Base-by-base conservation (phyloP, 225 moss, liverwort and hornwort species). In the Pseudisothecium myosuroides region DNA sequence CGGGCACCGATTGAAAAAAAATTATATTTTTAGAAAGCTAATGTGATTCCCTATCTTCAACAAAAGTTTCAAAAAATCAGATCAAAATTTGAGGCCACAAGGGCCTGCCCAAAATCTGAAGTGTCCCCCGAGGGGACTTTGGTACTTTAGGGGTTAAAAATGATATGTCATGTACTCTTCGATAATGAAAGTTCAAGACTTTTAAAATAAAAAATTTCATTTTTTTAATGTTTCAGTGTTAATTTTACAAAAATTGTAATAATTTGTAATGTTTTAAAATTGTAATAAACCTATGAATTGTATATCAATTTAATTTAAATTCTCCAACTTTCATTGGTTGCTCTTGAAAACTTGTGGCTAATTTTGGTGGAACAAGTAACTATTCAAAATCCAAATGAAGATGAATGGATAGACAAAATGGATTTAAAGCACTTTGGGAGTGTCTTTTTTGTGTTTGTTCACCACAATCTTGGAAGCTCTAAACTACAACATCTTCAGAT, bases 381-480 rank as follows among this genome's bases (percentile, higher is more conserved):
- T 49, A 49, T 28, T 28, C 6, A 73, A 45, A 45, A 10, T 1
- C 45, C 28, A 73, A 43, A 45, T 43, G 16, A 26, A 29, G 17
- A 29, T 47, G 17, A 47, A 47, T 0, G 0, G 1, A 11, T 29
- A 31, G 47, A 31, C 1, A 47, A 11, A 29, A 16, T 29, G 6
- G 6, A 2, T 17, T 17, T 45, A 17, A 45, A 45, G 28, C 4
- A 73, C 6, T 10, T 45, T 45, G 0, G 11, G 1, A 73, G 45
- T 0, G 0, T 73, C 17, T 2, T 73, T 27, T 17, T 17, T 3
- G 1, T 73, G 0, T 29, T 2, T 0, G 2, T 31, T 31, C 2
- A 18, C 7, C 0, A 47, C 18, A 16, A 74, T 11, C 47, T 29
- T 49, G 5, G 32, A 4, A 74, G 29, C 3, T 74, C 29, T 3